Conservation (phyloP, 164 flowering plant species). For the Umbellularia californica region DNA sequence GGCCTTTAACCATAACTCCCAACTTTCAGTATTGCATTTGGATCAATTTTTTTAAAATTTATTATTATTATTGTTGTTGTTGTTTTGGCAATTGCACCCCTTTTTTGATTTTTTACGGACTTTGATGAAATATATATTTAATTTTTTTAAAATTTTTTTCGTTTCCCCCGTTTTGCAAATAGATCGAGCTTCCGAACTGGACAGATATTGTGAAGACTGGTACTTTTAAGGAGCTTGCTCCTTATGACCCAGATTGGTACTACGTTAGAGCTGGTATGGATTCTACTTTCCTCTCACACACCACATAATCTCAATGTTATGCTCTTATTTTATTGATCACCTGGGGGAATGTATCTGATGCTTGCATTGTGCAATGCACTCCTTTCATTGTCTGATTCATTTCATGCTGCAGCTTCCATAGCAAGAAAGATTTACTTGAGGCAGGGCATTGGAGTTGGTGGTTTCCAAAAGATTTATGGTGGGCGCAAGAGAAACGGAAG, state of each 20-base stretch:
- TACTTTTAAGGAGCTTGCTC: conserved; percentile 77
- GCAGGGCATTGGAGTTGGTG: conserved; percentile 87
- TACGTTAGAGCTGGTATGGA: conserved; percentile 71
- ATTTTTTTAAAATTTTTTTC: too few relatives aligned
- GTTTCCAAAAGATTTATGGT: conserved; percentile 83
- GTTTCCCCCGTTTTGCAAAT: conserved; percentile 1
- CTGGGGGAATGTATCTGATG: too few relatives aligned
- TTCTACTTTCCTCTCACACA: neutral
- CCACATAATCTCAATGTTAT: too few relatives aligned
- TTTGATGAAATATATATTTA: too few relatives aligned
- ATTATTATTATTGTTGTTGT: too few relatives aligned
- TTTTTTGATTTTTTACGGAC: too few relatives aligned
- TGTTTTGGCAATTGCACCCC: too few relatives aligned
- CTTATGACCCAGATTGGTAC: conserved; percentile 92
- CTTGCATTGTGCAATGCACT: too few relatives aligned
- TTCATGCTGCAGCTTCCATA: conserved; percentile 52
- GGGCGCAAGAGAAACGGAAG: conserved; percentile 91
- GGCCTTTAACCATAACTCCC: too few relatives aligned
- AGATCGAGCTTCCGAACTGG: conserved; percentile 89
- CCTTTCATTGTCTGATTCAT: neutral
- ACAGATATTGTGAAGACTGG: conserved; percentile 91
- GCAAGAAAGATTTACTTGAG: conserved; percentile 74
- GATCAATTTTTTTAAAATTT: too few relatives aligned
- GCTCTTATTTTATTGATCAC: too few relatives aligned
- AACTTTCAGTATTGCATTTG: too few relatives aligned